These are phyloP conservation scores for Hura crepitans DNA, from an alignment of 441 rosid genomes.

Conservation along the genomic window DNA sequence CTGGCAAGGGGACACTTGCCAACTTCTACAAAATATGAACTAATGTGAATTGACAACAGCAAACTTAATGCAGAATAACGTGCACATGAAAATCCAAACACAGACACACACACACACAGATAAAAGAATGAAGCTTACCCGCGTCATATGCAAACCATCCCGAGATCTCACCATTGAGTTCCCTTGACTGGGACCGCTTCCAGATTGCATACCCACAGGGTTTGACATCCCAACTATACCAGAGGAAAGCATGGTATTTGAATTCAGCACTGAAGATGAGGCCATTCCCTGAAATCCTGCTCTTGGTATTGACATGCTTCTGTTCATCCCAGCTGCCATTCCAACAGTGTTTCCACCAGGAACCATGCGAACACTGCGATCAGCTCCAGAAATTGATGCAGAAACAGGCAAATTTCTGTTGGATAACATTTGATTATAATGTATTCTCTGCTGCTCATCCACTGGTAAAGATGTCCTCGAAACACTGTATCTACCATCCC, in stretches of 20 bases:
- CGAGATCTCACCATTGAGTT: slow-evolving; percentile 75
- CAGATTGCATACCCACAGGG: slow-evolving; percentile 60
- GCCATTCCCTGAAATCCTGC: slow-evolving; percentile 76
- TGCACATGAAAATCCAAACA: not conserved
- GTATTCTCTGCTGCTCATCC: slow-evolving; percentile 81
- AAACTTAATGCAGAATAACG: not conserved
- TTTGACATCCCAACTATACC: slow-evolving; percentile 65
- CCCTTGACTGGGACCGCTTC: slow-evolving; percentile 64
- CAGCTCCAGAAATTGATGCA: slow-evolving; percentile 64
- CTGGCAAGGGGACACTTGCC: not conserved
- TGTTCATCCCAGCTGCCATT: slow-evolving; percentile 57
- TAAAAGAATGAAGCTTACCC: slow-evolving; percentile 46
- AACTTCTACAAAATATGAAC: not conserved
- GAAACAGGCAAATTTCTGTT: slow-evolving; percentile 65
- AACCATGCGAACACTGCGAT: slow-evolving; percentile 60
- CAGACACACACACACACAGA: no score
- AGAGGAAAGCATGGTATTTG: slow-evolving; percentile 68
- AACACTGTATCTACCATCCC: slow-evolving; percentile 77
- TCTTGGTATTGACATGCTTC: slow-evolving; percentile 71
- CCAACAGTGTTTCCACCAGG: slow-evolving; percentile 78
- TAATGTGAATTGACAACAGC: not conserved
- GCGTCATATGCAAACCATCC: slow-evolving; percentile 65
- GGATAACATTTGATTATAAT: slow-evolving; percentile 61
- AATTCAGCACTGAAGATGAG: slow-evolving; percentile 64
- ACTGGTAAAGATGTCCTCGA: slow-evolving; percentile 65